Conservation (phyloP, 371 early-diverging fungal genomes). For the Mucor plumbeus region DNA sequence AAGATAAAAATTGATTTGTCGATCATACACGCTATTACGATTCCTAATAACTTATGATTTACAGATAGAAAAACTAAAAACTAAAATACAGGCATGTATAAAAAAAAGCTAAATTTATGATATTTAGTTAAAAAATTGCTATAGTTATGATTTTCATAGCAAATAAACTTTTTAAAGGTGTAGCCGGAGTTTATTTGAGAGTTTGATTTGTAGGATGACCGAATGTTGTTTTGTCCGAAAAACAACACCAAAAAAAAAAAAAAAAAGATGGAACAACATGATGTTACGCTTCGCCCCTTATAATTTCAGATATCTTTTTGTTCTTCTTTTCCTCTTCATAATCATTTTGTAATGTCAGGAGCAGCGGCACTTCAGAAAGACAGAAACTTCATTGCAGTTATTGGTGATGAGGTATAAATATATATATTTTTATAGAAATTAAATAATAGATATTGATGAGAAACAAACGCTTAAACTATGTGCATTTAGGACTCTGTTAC, state of each 20-base stretch:
- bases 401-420: conserved; percentile 91
- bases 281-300: not conserved
- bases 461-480: not conserved
- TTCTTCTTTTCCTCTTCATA: conserved; percentile 18
- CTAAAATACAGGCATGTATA: too few relatives aligned
- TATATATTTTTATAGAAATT: too few relatives aligned
- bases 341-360: conserved; percentile 39
- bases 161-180: not conserved
- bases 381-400: conserved; percentile 90
- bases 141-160: not conserved
- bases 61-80: too few relatives aligned
- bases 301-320: conserved; percentile 10
- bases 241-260: not conserved
- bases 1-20: not conserved
- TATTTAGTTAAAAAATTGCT: too few relatives aligned
- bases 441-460: not conserved
- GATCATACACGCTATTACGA: not conserved
- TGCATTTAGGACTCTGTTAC: conserved; percentile 91
- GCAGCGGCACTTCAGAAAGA: conserved; percentile 63
- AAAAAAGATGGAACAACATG: too few relatives aligned
- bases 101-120: too few relatives aligned
- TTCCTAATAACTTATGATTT: too few relatives aligned
- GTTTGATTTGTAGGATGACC: not conserved
- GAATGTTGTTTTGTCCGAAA: conserved; percentile 8
- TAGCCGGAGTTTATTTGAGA: not conserved